Base-by-base conservation (phyloP, 225 moss, liverwort and hornwort species). In the Pseudisothecium myosuroides region DNA sequence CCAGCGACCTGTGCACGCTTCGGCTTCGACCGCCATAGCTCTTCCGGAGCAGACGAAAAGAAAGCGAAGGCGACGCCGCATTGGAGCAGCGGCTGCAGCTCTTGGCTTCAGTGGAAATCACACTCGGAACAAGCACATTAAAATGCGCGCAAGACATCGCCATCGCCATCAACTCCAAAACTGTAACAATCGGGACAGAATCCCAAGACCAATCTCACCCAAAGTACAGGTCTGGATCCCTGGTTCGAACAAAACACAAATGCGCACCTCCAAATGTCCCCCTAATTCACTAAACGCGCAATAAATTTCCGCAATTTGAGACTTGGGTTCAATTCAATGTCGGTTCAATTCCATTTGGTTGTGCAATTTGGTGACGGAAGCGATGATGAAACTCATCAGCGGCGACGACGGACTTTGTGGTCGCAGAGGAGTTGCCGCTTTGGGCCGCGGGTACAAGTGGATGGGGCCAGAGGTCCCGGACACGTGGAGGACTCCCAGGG, bases 141-240 rank as follows among this genome's bases (percentile, higher is more conserved):
- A 88, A 82, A 87, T 92, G 93, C 61, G 92, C 94, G 50, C 93
- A 90, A 11, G 92, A 85, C 66, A 90, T 81, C 84, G 91, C 91
- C 91, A 91, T 93, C 88, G 91, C 90, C 91, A 90, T 94, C 78
- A n/a, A 23, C 36, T 72, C 52, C 19, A 55, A 62, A 32, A 45
- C 41, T 55, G 20, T 28, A 54, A 37, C 34, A 52, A 66, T 66
- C 83, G 7, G 54, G 23, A 62, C 54, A 58, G 52, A 34, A 34
- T 21, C 43, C 58, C n/a, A 20, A 37, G 37, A 36, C 52, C 62
- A 73, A 68, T 79, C 76, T 76, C 86, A 37, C n/a, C 18, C 2
- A 76, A 86, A 76, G 76, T 39, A 18, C 50, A 31, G 18, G 21
- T 47, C n/a, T n/a, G n/a, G n/a, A n/a, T n/a, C 2, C 34, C 34